Evolutionary conservation across 139 green algal species (phyloP).

Genomic region (Chlorella sorokiniana): DNA sequence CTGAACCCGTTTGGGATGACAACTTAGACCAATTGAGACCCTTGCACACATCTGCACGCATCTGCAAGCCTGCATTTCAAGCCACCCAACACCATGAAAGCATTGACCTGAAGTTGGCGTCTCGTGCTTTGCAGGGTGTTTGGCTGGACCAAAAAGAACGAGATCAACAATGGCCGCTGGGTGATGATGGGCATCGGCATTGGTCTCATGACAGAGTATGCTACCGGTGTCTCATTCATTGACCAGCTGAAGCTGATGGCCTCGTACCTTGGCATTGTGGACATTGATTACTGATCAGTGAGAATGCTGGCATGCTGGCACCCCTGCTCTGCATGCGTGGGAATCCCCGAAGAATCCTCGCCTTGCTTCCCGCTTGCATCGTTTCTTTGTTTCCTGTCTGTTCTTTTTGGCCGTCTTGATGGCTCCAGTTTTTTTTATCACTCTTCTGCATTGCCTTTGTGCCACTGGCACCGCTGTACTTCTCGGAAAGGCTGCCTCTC

Average conservation of each 20-base stretch:
- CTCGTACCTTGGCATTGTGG: constrained; percentile 51
- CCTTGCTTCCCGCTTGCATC: too few relatives aligned
- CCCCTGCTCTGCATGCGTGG: too few relatives aligned
- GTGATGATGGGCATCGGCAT: constrained; percentile 96
- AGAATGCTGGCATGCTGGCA: too few relatives aligned
- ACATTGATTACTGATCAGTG: neutral
- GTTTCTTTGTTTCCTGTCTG: too few relatives aligned
- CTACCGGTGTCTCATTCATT: constrained; percentile 91
- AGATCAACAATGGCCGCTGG: constrained; percentile 96
- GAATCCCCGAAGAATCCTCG: too few relatives aligned
- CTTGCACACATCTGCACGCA: neutral
- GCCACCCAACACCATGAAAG: neutral
- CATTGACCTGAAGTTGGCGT: neutral
- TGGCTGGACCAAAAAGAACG: constrained; percentile 90
- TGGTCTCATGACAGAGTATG: constrained; percentile 95
- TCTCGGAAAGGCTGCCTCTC: too few relatives aligned
- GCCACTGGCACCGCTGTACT: too few relatives aligned
- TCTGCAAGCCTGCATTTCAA: neutral
- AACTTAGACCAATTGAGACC: constrained; percentile 23
- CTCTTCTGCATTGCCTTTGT: neutral
- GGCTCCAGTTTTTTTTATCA: too few relatives aligned
- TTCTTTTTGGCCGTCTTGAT: too few relatives aligned
- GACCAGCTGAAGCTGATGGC: constrained; percentile 88
- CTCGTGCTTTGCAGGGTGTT: constrained; percentile 68
- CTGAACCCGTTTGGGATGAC: constrained; percentile 24